Base-by-base conservation (phyloP, 1,284 basidiomycete species). In the Tylopilus orsonianus region DNA sequence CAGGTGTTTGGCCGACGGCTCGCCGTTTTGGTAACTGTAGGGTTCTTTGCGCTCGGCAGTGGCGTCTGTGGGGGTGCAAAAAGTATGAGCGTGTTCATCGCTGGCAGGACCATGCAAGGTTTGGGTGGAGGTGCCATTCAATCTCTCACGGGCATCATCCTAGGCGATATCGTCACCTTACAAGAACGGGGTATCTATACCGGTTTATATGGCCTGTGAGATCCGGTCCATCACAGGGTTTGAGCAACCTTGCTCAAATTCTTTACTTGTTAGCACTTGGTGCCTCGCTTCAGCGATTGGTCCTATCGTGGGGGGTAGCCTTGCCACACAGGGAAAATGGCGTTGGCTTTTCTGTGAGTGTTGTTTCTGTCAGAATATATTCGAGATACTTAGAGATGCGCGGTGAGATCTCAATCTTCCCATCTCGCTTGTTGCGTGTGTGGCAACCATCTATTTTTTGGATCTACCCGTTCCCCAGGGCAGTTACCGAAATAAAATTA, bases 21-120 rank as follows among this genome's bases (percentile, higher is more conserved):
- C n/a, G 56, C 72, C 16, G 60, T 78, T 9, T 27, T 64, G 12
- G 41, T 75, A 4, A 73, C 79, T 48, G 34, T 77, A 8, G 77
- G 75, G 66, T 71, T 41, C 67, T 71, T 10, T 46, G 47, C 48
- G 13, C 45, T 58, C n/a, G 56, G 56, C 16, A 51, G 37, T 4
- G 37, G 37, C 23, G 5, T 38, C n/a, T 30, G 26, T 24, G 37
- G 37, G 10, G 23, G 37, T 16, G 37, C 37, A 2, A 38, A 38
- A 10, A 38, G 37, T 23, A 24, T 38, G 22, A 23, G 20, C 5
- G 12, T 38, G 37, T 22, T 38, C 23, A 38, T 38, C 22, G 23
- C 37, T 12, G 37, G 37, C n/a, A 22, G 37, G 24, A 38, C 37
- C 22, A 8, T 38, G 16, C 37, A 38, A 38, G 37, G 37, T 22